Evolutionary conservation across 352 stramenopile species (phyloP), one percentile per base, ranked within the genome.

Genomic region (Phytopythium helicoides): DNA sequence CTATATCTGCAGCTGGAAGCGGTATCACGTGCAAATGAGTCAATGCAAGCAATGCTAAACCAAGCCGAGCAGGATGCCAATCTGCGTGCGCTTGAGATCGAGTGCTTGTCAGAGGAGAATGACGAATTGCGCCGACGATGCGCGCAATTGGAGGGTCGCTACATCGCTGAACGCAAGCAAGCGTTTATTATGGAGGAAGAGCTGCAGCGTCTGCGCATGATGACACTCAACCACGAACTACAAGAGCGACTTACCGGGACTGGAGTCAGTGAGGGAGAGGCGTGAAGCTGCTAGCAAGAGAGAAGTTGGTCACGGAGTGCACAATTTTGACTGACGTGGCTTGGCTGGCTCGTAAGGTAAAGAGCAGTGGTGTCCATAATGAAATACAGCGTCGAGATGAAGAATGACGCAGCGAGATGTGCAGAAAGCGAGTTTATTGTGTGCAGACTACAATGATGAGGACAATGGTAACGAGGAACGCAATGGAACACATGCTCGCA

Each of bases 101-200:
- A 91, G 36, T 88, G 66, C 38, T 61, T 93, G 28, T 83, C 72
- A 34, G 78, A 91, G 56, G 82, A 93, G 52, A 93, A 91, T 58
- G 76, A 89, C 45, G 73, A 85, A 42, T 62, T 90, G n/a, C 66
- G 76, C 10, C 74, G 80, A 38, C 79, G 75, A 7, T 88, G 66
- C 42, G 68, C 58, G n/a, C 60, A 76, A 39, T 66, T 92, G 23
- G 79, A 92, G 45, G 58, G 62, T 6, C 76, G 77, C 41, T 89
- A 88, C 62, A 76, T 86, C 21, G 76, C 88, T 37, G 76, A 91
- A 58, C 73, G 74, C 42, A 86, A 87, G 38, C 61, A 75, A 19
- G 72, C 68, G 48, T 75, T 80, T 38, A 58, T 76, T 7, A 58
- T 91, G 10, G 76, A 91, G 49, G 73, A 91, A 21, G 75, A 91